These are phyloP conservation scores for Ophiostoma fasciatum DNA, from an alignment of 2,329 filamentous ascomycete species.

Conservation along the genomic window DNA sequence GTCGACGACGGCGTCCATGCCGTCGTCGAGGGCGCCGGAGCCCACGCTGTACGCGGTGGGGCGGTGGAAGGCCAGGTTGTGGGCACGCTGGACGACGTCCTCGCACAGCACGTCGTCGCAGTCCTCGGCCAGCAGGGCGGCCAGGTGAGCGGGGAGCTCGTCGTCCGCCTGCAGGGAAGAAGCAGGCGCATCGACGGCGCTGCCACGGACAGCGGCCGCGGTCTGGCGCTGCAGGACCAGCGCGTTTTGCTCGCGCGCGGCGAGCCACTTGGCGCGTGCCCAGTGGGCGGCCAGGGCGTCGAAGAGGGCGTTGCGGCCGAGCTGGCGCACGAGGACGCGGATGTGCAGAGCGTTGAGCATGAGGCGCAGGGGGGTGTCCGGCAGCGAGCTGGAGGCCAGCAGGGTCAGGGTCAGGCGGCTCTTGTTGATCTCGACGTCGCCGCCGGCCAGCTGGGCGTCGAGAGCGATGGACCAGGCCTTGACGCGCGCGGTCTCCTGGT, in stretches of 20 bases:
- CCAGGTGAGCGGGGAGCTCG: conserved; percentile 60
- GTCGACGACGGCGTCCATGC: conserved; percentile 72
- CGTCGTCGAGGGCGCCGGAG: conserved; percentile 38
- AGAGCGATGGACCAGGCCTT: conserved; percentile 90
- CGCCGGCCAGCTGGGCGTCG: conserved; percentile 82
- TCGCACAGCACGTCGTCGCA: conserved; percentile 71
- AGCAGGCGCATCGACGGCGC: conserved; percentile 13
- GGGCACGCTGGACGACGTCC: conserved; percentile 66
- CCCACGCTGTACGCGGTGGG: conserved; percentile 53
- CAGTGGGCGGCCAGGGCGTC: conserved; percentile 59
- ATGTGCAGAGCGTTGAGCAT: conserved; percentile 91
- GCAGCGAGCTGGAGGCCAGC: conserved; percentile 75
- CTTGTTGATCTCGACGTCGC: conserved; percentile 79
- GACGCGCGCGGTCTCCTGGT: conserved; percentile 72
- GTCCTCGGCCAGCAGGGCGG: conserved; percentile 59
- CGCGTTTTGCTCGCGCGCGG: conserved; percentile 52
- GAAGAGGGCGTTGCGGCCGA: conserved; percentile 49
- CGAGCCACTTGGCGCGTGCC: conserved; percentile 66
- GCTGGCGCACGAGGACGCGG: conserved; percentile 73
- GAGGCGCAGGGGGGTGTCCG: conserved; percentile 64
- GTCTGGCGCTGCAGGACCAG: conserved; percentile 29
- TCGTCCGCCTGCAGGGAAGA: conserved; percentile 29
- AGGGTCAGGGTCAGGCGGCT: conserved; percentile 74
- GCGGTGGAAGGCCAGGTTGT: conserved; percentile 80
- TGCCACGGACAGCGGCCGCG: conserved; percentile 9